Evolutionary conservation across 768 basidiomycete genomes (phyloP), one percentile per base, ranked within the genome.

Genomic region (Mycena latifolia): DNA sequence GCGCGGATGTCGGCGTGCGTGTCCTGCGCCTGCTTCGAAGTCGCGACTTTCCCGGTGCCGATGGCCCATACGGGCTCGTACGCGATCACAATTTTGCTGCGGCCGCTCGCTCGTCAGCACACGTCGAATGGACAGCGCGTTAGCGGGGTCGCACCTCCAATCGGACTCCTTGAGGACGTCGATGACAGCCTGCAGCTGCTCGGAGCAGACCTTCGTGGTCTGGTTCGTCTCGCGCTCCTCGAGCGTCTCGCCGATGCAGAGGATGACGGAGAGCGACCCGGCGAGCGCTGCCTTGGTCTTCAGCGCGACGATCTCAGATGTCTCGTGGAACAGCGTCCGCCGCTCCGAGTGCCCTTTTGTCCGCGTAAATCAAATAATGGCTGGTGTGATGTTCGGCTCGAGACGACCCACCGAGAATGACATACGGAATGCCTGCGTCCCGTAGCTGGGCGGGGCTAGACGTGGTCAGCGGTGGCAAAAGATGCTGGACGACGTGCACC

Each of bases 41-140:
- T 94, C 48, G 97, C 97, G 56, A 98, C 96, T 78, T 93, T 97
- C 69, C 97, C 97, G 15, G 97, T 98, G 48, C 98, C 98, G 77
- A 99, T 99, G 35, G 98, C 97, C 97, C 98, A 99, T 20, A 99
- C 94, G 46, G 96, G 94, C 78, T 97, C 95, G 78, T 96, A 99
- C 22, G 98, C 98, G 73, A 99, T 86, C 63, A 99, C 97, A 74
- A 99, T 84, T 68, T 93, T 89, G 74, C 95, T 96, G 33, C 10
- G 0, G 17, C 17, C 2, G n/a, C n/a, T n/a, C n/a, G n/a, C n/a
- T 10, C 11, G 51, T n/a, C 31, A 27, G 22, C 45, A n/a, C 1
- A 31, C 6, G 51, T 33, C 33, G 22, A 35, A 46, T 24, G 39
- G 31, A 28, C 60, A 27, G 37, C 24, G 31, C 57, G 41, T 35